Conservation (phyloP, 345 rosid species). For the Hibiscus mutabilis region DNA sequence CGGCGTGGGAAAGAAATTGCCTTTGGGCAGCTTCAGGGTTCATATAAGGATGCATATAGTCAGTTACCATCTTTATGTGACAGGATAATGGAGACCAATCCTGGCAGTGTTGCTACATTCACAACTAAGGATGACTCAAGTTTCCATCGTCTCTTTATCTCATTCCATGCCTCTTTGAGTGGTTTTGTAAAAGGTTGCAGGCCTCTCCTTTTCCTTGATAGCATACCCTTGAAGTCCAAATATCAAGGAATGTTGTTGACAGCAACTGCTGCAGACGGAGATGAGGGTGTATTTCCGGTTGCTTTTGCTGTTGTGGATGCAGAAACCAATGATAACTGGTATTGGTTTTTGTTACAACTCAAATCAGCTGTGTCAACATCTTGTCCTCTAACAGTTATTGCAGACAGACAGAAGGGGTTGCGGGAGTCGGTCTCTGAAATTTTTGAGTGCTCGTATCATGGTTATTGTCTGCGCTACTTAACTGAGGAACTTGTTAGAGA, state of each 20-base stretch:
- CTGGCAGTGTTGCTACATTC: constrained; percentile 75
- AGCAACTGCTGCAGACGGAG: constrained; percentile 83
- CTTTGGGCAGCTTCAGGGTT: constrained; percentile 92
- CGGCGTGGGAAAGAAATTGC: constrained; percentile 99
- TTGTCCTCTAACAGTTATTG: constrained; percentile 68
- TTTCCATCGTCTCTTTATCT: constrained; percentile 77
- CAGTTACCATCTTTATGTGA: constrained; percentile 72
- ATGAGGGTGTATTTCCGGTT: constrained; percentile 72
- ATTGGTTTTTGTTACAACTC: constrained; percentile 82
- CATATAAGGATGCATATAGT: constrained; percentile 83
- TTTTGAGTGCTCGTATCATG: constrained; percentile 60
- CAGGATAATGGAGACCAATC: constrained; percentile 80
- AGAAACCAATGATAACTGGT: constrained; percentile 79
- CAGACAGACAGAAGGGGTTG: constrained; percentile 71
- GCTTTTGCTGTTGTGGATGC: constrained; percentile 80
- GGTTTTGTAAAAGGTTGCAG: constrained; percentile 83
- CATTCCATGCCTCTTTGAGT: constrained; percentile 71
- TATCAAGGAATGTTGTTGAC: constrained; percentile 82
- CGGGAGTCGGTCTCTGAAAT: constrained; percentile 57
- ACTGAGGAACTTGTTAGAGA: constrained; percentile 66
- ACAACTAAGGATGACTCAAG: constrained; percentile 89
- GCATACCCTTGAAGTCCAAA: constrained; percentile 74
- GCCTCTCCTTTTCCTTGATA: constrained; percentile 81
- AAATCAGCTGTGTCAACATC: constrained; percentile 56
- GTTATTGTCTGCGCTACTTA: constrained; percentile 63